These are phyloP conservation scores for Carex arenaria DNA, from an alignment of 202 grass and related monocot species.

Conservation along the genomic window DNA sequence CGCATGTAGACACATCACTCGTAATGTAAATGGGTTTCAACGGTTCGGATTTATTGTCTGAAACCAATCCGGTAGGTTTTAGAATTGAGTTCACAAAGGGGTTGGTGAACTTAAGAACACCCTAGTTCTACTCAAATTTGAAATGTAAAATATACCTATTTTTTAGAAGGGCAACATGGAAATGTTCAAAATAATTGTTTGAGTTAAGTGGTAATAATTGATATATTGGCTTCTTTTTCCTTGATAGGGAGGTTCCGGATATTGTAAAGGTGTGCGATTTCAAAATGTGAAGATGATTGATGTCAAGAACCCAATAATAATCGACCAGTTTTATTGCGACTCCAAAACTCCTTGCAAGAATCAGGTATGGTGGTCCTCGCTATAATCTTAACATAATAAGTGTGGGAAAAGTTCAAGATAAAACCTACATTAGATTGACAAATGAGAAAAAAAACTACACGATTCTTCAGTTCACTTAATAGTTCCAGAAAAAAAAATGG, in stretches of 20 bases:
- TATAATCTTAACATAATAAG: background rate
- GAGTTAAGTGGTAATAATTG: background rate
- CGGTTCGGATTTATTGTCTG: too few species aligned
- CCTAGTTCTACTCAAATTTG: background rate
- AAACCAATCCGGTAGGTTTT: too few species aligned
- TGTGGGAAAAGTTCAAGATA: background rate
- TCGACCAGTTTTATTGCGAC: slow-evolving; percentile 98
- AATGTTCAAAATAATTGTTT: background rate
- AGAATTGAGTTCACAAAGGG: too few species aligned
- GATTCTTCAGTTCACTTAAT: background rate
- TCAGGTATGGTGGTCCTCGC: slow-evolving; percentile 14
- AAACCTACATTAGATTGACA: background rate
- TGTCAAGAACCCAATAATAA: slow-evolving; percentile 86
- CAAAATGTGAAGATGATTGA: slow-evolving; percentile 51
- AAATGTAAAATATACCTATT: background rate
- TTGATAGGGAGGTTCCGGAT: slow-evolving; percentile 55
- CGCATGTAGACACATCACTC: too few species aligned
- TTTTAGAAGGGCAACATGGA: slow-evolving; percentile 3
- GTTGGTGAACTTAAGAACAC: too few species aligned
- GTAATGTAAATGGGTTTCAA: too few species aligned
- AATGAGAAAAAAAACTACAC: background rate
- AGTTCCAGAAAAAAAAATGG: background rate
- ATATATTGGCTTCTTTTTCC: background rate
- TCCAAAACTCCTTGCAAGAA: slow-evolving; percentile 34
- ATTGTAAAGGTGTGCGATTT: slow-evolving; percentile 51